These are phyloP conservation scores for Akanthomyces muscarius DNA, from an alignment of 2,329 filamentous ascomycete species.

Conservation along the genomic window DNA sequence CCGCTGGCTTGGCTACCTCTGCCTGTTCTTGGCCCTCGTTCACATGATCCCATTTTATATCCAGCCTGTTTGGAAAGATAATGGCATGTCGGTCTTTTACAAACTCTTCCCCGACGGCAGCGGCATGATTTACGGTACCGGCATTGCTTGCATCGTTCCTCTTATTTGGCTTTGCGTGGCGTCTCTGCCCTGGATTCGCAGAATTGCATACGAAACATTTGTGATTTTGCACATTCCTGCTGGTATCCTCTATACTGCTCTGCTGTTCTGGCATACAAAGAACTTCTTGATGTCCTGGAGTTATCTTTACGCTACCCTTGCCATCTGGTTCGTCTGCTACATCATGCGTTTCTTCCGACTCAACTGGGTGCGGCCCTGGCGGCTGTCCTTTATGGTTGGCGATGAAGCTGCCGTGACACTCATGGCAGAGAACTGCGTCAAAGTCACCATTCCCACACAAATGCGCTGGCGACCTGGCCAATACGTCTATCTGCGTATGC, in stretches of 20 bases:
- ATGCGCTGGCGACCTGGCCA: conserved; percentile 92
- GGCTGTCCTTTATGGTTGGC: conserved; percentile 77
- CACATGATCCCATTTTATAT: conserved; percentile 89
- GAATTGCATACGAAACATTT: conserved; percentile 81
- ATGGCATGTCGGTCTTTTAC: conserved; percentile 66
- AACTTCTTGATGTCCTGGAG: conserved; percentile 88
- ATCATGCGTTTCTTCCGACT: conserved; percentile 73
- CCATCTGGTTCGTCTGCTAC: conserved; percentile 75
- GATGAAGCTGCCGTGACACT: conserved; percentile 88
- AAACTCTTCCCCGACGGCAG: conserved; percentile 62
- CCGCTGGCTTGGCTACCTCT: conserved; percentile 85
- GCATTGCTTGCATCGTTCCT: conserved; percentile 76
- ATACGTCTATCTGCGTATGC: conserved; percentile 92
- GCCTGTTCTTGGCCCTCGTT: conserved; percentile 74
- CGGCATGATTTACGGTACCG: conserved; percentile 78
- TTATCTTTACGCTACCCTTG: conserved; percentile 79
- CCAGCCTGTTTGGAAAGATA: conserved; percentile 79
- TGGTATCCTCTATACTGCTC: conserved; percentile 71
- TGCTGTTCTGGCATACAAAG: conserved; percentile 94
- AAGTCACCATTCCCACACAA: conserved; percentile 89
- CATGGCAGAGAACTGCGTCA: conserved; percentile 90
- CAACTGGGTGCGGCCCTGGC: conserved; percentile 83
- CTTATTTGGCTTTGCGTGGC: conserved; percentile 79
- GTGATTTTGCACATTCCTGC: conserved; percentile 78
- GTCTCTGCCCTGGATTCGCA: conserved; percentile 74